phyloP scores from a whole-genome alignment of 805 yeast species.

The Metschnikowia vanudenii region DNA sequence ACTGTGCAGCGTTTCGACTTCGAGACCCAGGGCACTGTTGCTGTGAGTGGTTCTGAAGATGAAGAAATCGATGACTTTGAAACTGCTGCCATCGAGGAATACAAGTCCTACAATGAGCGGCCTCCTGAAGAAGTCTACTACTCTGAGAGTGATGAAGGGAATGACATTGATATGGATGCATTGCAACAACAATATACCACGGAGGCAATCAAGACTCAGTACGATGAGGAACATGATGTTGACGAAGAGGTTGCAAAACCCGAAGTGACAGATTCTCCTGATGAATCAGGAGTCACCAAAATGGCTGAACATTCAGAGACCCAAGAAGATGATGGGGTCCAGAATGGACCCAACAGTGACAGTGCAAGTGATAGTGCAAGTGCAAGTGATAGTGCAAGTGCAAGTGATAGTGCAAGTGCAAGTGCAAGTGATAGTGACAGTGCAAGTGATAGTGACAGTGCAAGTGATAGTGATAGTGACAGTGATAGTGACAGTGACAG shows the following conservation, averaged over 20 bases:
- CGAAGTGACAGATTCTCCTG: no score
- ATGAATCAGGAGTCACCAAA: not conserved
- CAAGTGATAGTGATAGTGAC: no score
- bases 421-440: no score
- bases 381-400: no score
- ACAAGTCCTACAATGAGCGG: conserved; percentile 22
- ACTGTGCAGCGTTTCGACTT: conserved; percentile 33
- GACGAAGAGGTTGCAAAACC: not conserved
- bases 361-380: no score
- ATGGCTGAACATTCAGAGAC: not conserved
- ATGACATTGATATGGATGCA: conserved; percentile 36
- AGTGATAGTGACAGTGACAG: no score
- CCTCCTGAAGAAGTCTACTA: conserved; percentile 33
- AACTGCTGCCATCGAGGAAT: conserved; percentile 15
- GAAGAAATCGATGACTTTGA: conserved; percentile 14
- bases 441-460: no score
- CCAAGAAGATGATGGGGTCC: not conserved
- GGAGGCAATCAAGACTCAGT: conserved; percentile 28
- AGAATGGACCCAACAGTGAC: no score
- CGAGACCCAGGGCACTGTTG: conserved; percentile 30
- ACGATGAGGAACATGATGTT: conserved; percentile 25
- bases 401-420: no score
- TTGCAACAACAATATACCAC: conserved; percentile 27
- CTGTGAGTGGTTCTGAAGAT: conserved; percentile 22
- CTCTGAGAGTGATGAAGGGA: conserved; percentile 42